A percentile compares a stretch with the other conserved stretches of the same genome.
Conservation (phyloP, 2,329 filamentous ascomycete species). For the Curvularia eragrostidis region DNA sequence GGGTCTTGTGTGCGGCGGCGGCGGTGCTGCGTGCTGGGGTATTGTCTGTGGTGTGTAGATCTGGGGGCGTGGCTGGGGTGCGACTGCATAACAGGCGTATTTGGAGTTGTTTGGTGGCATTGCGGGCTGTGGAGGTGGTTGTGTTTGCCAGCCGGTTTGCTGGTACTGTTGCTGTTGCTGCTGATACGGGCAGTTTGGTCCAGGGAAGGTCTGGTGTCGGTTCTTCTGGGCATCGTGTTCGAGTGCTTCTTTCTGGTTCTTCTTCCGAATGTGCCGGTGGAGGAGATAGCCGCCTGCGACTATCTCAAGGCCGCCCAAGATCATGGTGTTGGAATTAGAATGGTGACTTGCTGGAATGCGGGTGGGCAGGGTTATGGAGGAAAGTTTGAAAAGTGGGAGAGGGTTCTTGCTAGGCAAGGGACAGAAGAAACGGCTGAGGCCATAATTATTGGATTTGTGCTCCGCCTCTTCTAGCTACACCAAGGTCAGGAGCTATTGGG, state of each 20-base stretch:
- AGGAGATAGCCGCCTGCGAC: slow-evolving; percentile 46
- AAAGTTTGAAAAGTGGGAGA: slow-evolving; percentile 2
- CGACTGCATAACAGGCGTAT: slow-evolving; percentile 32
- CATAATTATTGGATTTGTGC: slow-evolving; percentile 23
- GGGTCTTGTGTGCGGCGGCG: slow-evolving; percentile 25
- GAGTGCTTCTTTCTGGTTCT: slow-evolving; percentile 40
- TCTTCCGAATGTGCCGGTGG: slow-evolving; percentile 46
- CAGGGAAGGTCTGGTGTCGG: slow-evolving; percentile 41
- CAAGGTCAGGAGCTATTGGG: slow-evolving; percentile 27
- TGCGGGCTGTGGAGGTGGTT: slow-evolving; percentile 21
- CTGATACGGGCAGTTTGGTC: slow-evolving; percentile 27
- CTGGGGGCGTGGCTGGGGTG: slow-evolving; percentile 9
- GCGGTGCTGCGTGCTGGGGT: slow-evolving; percentile 18
- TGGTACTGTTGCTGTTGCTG: no score
- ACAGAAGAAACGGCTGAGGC: slow-evolving; percentile 26
- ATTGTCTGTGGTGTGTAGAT: slow-evolving; percentile 10
- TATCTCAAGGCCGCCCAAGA: slow-evolving; percentile 49
- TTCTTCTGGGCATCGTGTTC: slow-evolving; percentile 35
- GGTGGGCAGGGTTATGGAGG: not conserved
- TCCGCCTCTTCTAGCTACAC: slow-evolving; percentile 34
- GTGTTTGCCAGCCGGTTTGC: slow-evolving; percentile 8
- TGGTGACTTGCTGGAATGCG: not conserved
- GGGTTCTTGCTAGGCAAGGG: slow-evolving; percentile 2
- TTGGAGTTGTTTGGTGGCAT: slow-evolving; percentile 26
- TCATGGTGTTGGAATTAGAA: slow-evolving; percentile 38